Conservation (phyloP, 495 filamentous ascomycete species). For the Neurospora sp. region DNA sequence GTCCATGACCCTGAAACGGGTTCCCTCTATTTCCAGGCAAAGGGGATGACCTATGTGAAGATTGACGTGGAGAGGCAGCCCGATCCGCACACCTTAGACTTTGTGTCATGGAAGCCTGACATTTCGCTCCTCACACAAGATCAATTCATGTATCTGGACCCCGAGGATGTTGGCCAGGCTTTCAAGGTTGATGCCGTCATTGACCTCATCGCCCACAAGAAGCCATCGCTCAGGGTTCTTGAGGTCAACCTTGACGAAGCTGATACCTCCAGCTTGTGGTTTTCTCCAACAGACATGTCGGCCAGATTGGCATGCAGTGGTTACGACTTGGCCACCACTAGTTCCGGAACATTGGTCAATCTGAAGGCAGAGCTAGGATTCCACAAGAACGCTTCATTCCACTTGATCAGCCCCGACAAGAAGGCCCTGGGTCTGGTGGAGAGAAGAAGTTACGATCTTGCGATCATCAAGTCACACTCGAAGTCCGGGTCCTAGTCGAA, state of each 20-base stretch:
- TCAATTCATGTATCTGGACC: not conserved
- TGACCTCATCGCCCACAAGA: constrained; percentile 23
- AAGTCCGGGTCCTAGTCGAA: not conserved
- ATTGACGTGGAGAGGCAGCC: not conserved
- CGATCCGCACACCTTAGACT: constrained; percentile 11
- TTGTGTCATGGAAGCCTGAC: constrained; percentile 21
- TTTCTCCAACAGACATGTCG: not conserved
- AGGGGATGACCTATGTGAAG: constrained; percentile 8
- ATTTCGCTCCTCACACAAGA: constrained; percentile 15
- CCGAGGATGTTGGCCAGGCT: not conserved
- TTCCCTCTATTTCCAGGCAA: constrained; percentile 11
- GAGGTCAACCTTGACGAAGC: constrained; percentile 13
- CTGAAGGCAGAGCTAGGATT: not conserved
- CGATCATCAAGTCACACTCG: not conserved
- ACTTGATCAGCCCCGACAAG: not conserved
- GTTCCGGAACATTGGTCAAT: not conserved
- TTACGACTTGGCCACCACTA: not conserved
- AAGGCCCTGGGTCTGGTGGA: not conserved
- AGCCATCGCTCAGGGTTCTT: constrained; percentile 17
- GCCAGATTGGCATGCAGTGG: not conserved
- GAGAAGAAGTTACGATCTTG: not conserved
- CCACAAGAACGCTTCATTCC: not conserved
- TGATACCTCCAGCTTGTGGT: constrained; percentile 1
- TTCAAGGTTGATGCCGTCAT: constrained; percentile 4
- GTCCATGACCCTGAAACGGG: constrained; percentile 13